A percentile compares a stretch with the other conserved stretches of the same genome.
Evolutionary conservation across 139 green algal species (phyloP).

Genomic region (Edaphochlamys debaryana): DNA sequence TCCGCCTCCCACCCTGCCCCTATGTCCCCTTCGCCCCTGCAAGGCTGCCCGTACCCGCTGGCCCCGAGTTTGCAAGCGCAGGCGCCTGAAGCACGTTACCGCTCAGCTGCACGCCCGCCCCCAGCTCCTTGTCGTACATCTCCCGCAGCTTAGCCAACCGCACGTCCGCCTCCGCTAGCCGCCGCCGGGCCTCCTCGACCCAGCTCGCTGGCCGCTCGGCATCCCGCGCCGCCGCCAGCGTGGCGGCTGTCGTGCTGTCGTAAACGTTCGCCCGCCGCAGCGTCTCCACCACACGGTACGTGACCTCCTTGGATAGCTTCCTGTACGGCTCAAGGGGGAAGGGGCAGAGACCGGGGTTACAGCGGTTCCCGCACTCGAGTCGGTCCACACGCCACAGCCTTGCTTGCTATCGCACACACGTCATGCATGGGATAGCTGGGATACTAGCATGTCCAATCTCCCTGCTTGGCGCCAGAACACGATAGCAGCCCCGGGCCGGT

Average conservation of each 20-base stretch:
- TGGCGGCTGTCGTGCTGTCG: constrained; percentile 16
- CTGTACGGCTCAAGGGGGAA: not conserved
- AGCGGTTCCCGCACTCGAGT: too few relatives aligned
- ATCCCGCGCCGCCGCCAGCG: not conserved
- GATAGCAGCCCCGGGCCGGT: not conserved
- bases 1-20: too few relatives aligned
- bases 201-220: not conserved
- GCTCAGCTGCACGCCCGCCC: constrained; percentile 9
- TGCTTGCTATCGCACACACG: not conserved
- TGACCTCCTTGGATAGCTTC: constrained; percentile 63
- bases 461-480: too few relatives aligned
- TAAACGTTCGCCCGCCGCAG: constrained; percentile 52
- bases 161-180: not conserved
- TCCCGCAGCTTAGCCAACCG: constrained; percentile 31
- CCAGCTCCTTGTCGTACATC: constrained; percentile 41
- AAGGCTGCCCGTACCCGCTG: constrained; percentile 9
- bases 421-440: not conserved
- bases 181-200: constrained; percentile 3
- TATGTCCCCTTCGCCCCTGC: too few relatives aligned
- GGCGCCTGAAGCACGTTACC: constrained; percentile 20
- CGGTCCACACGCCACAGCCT: not conserved
- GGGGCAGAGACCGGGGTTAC: too few relatives aligned
- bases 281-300: constrained; percentile 54
- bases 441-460: too few relatives aligned
- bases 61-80: constrained; percentile 24